Base-by-base conservation (phyloP, 306 rosid genomes). In the Amphicarpaea edgeworthii region DNA sequence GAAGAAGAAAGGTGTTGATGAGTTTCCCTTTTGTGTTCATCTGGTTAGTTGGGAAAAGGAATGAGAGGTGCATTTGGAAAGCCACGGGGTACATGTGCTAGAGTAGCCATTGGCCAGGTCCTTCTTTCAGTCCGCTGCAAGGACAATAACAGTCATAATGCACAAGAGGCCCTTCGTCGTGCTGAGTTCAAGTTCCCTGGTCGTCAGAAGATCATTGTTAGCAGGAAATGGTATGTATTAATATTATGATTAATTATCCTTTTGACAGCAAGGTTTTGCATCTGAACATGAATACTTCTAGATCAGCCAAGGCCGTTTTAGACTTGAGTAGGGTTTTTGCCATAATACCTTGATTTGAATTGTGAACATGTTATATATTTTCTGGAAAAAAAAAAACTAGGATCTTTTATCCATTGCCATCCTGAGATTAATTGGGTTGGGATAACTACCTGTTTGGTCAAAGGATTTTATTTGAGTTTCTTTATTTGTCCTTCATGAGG, bases 1-100 rank as follows among this genome's bases (percentile, higher is more conserved):
- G 96, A 93, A 93, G 83, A 93, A 79, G 93, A 93, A 90, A 57
- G 98, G 96, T 41, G 96, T 90, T 28, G 96, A 93, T 51, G 98
- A 93, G 79, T 93, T 93, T 75, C 98, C 98, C 1, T 93, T 90
- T 88, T 93, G 95, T 2, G 96, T 93, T 28, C 98, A 93, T 77
- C 86, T 93, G 17, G 98, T 93, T 30, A 87, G 92, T 0, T 93
- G 98, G 96, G 98, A 93, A 72, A 93, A 93, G 98, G 98, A 0
- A 93, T 93, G 96, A 86, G 98, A 38, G 96, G 96, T 38, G 98
- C 98, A 9, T 93, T 82, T 47, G 85, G 88, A 19, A 91, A 91
- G 73, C 97, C 97, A 4, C 91, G 55, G 10, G 97, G 97, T 3
- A 81, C 86, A 2, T 89, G 97, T 66, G 95, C 97, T 14, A 86